These are phyloP conservation scores for Avicennia marina DNA, from an alignment of 257 asterid species.

Conservation along the genomic window DNA sequence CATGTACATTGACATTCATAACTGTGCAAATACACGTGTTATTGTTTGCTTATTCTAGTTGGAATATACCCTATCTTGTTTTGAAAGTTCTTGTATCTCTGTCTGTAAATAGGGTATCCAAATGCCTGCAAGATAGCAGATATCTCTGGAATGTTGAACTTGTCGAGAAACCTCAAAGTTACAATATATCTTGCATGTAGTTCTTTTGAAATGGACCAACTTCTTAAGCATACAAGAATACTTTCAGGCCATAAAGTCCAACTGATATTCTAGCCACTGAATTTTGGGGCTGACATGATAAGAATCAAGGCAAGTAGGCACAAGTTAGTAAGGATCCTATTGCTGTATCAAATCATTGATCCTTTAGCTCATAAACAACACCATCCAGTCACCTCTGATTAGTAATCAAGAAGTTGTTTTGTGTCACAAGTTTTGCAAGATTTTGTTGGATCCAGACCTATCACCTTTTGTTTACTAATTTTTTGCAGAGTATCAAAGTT, in stretches of 20 bases:
- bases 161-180: not conserved
- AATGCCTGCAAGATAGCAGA: not conserved
- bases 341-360: constrained; percentile 8
- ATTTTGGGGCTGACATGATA: not conserved
- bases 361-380: not conserved
- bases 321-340: constrained; percentile 4
- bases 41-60: too few relatives aligned
- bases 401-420: too few relatives aligned
- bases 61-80: too few relatives aligned
- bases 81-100: not conserved
- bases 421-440: too few relatives aligned
- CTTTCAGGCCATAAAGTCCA: not conserved
- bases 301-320: constrained; percentile 11
- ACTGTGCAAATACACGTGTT: too few relatives aligned
- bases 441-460: too few relatives aligned
- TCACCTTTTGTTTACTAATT: too few relatives aligned
- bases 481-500: too few relatives aligned
- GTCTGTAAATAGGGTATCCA: not conserved
- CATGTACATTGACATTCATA: too few relatives aligned
- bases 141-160: not conserved
- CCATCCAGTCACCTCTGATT: not conserved
- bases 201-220: not conserved
- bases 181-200: too few relatives aligned
- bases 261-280: not conserved
- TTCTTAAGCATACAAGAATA: not conserved